Percentiles rank a stretch among this genome's conserved stretches.
Evolutionary conservation across 2,329 filamentous ascomycete species (phyloP).

Genomic region (Penicillium hesseltinei): DNA sequence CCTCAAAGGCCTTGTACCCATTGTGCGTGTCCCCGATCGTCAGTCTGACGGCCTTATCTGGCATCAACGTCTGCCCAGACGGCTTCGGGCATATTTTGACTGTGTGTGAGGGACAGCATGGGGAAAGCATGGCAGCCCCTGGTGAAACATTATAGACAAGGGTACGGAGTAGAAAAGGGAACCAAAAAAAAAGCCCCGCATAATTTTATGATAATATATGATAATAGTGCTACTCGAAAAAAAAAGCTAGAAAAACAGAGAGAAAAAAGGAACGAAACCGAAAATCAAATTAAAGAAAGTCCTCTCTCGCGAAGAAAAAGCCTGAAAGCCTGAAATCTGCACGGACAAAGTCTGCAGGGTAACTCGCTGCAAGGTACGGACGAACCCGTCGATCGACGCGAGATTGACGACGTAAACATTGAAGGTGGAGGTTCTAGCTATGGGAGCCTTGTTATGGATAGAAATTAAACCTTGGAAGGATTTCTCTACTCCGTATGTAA

Average conservation of each 20-base stretch:
- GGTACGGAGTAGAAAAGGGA: neutral
- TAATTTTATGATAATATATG: neutral
- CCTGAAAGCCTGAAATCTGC: constrained; percentile 10
- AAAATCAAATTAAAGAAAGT: neutral
- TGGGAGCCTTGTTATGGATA: neutral
- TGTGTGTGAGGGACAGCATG: constrained; percentile 6
- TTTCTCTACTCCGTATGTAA: neutral
- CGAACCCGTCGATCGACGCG: constrained; percentile 25
- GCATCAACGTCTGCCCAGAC: constrained; percentile 14
- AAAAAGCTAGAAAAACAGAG: neutral
- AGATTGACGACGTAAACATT: constrained; percentile 7
- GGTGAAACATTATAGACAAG: constrained; percentile 11
- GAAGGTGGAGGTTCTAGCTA: neutral
- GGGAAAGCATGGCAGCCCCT: constrained; percentile 4
- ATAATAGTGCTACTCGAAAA: neutral
- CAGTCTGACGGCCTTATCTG: constrained; percentile 12
- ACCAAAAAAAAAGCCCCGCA: neutral
- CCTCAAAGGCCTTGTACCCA: constrained; percentile 13
- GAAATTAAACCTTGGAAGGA: neutral
- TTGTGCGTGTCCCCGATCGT: constrained; percentile 1
- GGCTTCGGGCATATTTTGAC: constrained; percentile 8
- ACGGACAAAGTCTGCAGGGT: constrained; percentile 24
- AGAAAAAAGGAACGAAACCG: neutral
- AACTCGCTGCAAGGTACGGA: constrained; percentile 29
- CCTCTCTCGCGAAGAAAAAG: neutral